Conservation (phyloP, 169 alveolate species). For the Theileria sp. region DNA sequence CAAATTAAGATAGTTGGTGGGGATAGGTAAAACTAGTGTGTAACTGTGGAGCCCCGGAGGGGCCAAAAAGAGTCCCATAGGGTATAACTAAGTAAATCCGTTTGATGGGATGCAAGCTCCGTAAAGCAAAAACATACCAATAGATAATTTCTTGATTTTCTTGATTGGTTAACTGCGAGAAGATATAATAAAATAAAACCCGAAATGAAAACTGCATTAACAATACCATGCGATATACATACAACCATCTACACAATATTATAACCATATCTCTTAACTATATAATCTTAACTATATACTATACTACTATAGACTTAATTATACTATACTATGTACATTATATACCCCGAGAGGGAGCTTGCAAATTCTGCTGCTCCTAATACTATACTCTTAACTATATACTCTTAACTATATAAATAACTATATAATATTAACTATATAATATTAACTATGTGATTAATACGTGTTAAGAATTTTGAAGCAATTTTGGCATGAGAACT, state of each 20-base stretch:
- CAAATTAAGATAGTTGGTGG: too few species aligned
- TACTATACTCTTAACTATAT: background rate
- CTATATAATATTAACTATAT: too few species aligned
- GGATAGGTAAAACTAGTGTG: too few species aligned
- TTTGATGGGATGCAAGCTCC: background rate
- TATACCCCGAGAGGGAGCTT: background rate
- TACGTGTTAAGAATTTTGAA: conserved; percentile 7
- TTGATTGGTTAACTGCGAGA: background rate
- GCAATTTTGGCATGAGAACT: background rate
- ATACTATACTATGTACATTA: background rate
- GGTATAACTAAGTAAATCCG: background rate
- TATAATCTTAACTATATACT: background rate
- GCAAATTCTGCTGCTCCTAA: background rate
- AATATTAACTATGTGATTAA: background rate
- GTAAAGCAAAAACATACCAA: conserved; percentile 39
- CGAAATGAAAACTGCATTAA: conserved; percentile 34
- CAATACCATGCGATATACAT: conserved; percentile 34
- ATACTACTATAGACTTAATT: background rate
- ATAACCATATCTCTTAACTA: too few species aligned
- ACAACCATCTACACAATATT: conserved; percentile 50
- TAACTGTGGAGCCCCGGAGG: background rate
- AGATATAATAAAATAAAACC: background rate
- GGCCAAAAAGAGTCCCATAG: background rate
- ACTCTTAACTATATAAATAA: background rate
- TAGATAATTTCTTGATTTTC: conserved; percentile 54